Percentiles rank a stretch among this genome's conserved stretches.
phyloP scores from a whole-genome alignment of 2,329 filamentous ascomycete species.

The Calonectria fujianensis region DNA sequence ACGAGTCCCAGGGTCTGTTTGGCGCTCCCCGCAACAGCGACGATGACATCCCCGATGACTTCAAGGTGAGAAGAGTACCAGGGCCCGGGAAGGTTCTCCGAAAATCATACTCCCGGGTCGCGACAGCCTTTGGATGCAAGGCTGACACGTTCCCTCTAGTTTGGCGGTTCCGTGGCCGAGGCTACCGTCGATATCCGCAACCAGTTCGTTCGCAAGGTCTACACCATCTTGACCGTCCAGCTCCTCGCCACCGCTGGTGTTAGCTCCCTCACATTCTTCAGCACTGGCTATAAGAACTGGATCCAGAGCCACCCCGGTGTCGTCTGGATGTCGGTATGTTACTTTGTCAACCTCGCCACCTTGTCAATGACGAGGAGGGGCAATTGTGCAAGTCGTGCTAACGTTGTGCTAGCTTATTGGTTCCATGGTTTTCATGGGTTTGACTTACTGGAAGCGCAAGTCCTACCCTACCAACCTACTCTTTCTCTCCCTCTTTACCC shows the following conservation, averaged over 20 bases:
- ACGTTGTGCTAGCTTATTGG: constrained; percentile 77
- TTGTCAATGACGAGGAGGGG: constrained; percentile 5
- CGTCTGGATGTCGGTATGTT: constrained; percentile 85
- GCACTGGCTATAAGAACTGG: constrained; percentile 85
- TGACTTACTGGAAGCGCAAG: constrained; percentile 97
- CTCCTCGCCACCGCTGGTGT: constrained; percentile 88
- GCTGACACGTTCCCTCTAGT: constrained; percentile 69
- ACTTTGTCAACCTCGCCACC: not conserved
- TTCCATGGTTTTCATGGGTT: constrained; percentile 87
- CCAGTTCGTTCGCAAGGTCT: constrained; percentile 98
- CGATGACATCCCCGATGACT: constrained; percentile 96
- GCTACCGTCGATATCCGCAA: constrained; percentile 96
- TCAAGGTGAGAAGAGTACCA: constrained; percentile 80
- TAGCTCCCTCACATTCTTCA: constrained; percentile 91
- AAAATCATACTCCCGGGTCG: not conserved
- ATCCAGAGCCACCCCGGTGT: constrained; percentile 89
- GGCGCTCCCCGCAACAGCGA: constrained; percentile 85
- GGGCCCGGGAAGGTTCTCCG: not conserved
- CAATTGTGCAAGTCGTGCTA: constrained; percentile 38
- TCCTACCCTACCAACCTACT: constrained; percentile 95
- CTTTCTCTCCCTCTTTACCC: constrained; percentile 93
- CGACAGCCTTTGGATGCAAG: not conserved
- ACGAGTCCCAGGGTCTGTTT: constrained; percentile 74
- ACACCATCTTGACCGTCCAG: constrained; percentile 97
- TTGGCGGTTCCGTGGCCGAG: constrained; percentile 94